phyloP scores from a whole-genome alignment of 129 eudicot species.

The Helichrysum umbraculigerum region DNA sequence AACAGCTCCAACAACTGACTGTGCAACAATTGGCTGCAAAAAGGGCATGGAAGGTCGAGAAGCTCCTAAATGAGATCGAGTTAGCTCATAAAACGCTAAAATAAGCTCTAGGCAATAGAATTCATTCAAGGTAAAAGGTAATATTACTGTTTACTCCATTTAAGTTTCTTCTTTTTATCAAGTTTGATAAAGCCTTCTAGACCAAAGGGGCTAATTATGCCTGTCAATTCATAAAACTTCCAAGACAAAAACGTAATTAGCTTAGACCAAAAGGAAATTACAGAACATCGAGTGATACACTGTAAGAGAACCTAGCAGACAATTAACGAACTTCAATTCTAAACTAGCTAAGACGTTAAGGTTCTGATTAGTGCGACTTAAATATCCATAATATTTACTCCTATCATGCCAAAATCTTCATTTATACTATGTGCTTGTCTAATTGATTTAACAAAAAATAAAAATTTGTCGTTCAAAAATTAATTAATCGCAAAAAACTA shows the following conservation, averaged over 20 bases:
- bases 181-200: slow-evolving; percentile 54
- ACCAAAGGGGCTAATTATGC: slow-evolving; percentile 43
- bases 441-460: too few species aligned
- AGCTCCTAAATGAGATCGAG: slow-evolving; percentile 50
- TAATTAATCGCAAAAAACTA: too few species aligned
- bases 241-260: slow-evolving; percentile 36
- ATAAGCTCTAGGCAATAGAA: slow-evolving; percentile 8
- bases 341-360: too few species aligned
- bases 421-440: too few species aligned
- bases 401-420: too few species aligned
- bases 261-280: slow-evolving; percentile 4
- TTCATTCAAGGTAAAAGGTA: not conserved
- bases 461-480: too few species aligned
- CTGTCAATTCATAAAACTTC: slow-evolving; percentile 76
- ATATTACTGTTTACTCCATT: slow-evolving; percentile 68
- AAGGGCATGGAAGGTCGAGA: slow-evolving; percentile 82
- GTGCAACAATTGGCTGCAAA: slow-evolving; percentile 50
- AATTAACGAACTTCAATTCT: too few species aligned
- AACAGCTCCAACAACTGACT: too few species aligned
- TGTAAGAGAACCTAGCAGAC: not conserved
- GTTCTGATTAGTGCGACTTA: too few species aligned
- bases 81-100: slow-evolving; percentile 10
- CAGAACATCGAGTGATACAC: not conserved
- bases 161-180: slow-evolving; percentile 40
- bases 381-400: too few species aligned